These are phyloP conservation scores for Suillus luteus DNA, from an alignment of 768 basidiomycete species.

Conservation along the genomic window DNA sequence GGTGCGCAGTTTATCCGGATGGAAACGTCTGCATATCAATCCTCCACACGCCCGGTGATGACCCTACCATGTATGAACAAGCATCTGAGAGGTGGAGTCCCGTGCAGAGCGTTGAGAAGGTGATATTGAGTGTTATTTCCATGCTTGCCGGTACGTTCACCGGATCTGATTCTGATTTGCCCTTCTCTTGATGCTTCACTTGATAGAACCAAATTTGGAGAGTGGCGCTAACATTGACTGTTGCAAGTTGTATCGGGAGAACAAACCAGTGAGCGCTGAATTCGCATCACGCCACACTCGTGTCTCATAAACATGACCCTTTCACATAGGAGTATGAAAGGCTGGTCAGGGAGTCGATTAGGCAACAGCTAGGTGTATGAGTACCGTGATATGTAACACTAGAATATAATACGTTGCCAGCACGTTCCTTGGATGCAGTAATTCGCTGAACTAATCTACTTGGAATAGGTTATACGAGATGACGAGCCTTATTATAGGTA, in stretches of 20 bases:
- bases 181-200: background rate
- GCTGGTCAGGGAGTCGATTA: conserved; percentile 79
- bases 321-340: conserved; percentile 78
- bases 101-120: conserved; percentile 98
- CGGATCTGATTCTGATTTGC: conserved; percentile 7
- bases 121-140: conserved; percentile 91
- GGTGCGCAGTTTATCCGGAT: conserved; percentile 80
- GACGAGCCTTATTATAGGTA: conserved; percentile 9
- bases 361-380: conserved; percentile 80
- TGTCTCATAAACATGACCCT: conserved; percentile 6
- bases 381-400: conserved; percentile 14
- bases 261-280: conserved; percentile 51
- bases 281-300: background rate
- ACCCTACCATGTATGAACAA: conserved; percentile 91
- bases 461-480: conserved; percentile 15
- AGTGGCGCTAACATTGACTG: conserved; percentile 97
- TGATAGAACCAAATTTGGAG: conserved; percentile 91
- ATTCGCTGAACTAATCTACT: conserved; percentile 13
- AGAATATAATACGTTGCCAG: conserved; percentile 10
- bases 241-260: conserved; percentile 94
- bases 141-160: conserved; percentile 84
- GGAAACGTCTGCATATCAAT: conserved; percentile 99
- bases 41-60: conserved; percentile 90
- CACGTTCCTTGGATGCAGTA: conserved; percentile 10
- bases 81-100: conserved; percentile 98